Evolutionary conservation across 1,284 basidiomycete genomes (phyloP), one percentile per base, ranked within the genome.

Genomic region (Porogramme epimiltina): DNA sequence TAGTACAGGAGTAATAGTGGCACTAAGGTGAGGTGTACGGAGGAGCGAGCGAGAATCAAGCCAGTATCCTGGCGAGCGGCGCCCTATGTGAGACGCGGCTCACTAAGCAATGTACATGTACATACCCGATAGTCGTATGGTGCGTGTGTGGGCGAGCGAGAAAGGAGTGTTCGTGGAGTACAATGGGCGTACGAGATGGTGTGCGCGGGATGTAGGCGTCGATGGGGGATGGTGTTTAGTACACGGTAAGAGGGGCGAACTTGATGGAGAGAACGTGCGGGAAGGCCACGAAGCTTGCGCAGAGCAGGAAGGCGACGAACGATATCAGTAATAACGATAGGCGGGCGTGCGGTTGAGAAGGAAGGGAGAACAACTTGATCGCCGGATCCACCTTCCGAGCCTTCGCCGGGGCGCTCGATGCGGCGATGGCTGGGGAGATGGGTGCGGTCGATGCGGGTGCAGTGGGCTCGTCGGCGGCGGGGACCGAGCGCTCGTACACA

Each of bases 401-500:
- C 22, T 20, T 22, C 13, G 8, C 24, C 24, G 39, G 33, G 9
- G 44, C 2, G 24, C 16, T 3, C 20, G 16, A 15, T 16, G 33
- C 19, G 15, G 33, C 34, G 13, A 20, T 42, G 9, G 43, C 13
- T 23, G 20, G 10, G 5, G 41, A 19, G 10, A 18, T n/a, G 34
- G 34, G 34, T 19, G 10, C 28, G 2, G 43, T 37, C 5, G 42
- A 13, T 18, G 38, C 42, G 20, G 54, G 20, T 15, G 38, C 42
- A 16, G 40, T 24, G 19, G 45, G 42, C 25, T 38, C 28, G 19
- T 47, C 42, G 5, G 38, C 39, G 8, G 40, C 36, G 10, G 42
- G 51, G 16, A 28, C 34, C 15, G 40, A 49, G 37, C 57, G 49
- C 39, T 55, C 49, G 44, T 58, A 61, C 2, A 63, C 60, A 6